Percentiles rank a stretch among this genome's conserved stretches.
Evolutionary conservation across 2,329 filamentous ascomycete genomes (phyloP).

Genomic region (Thermomyces lanuginosus): DNA sequence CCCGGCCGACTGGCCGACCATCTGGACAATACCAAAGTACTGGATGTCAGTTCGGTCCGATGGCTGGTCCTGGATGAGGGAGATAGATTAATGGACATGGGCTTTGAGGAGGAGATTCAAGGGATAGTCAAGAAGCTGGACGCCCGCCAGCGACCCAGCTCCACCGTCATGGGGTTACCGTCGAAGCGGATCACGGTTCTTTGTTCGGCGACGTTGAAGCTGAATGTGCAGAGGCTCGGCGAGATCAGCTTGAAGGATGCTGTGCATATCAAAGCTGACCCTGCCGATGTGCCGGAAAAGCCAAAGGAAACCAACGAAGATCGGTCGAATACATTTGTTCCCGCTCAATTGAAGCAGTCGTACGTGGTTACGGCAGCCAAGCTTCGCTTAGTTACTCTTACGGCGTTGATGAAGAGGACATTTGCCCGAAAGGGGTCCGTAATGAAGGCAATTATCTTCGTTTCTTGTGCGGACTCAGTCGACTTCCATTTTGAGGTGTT

Average conservation of each 20-base stretch:
- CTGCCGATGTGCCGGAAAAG: constrained; percentile 38
- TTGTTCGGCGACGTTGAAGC: constrained; percentile 95
- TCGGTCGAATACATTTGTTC: constrained; percentile 55
- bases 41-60: constrained; percentile 74
- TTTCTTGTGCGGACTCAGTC: constrained; percentile 91
- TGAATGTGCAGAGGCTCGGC: constrained; percentile 84
- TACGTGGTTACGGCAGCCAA: constrained; percentile 81
- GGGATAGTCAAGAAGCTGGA: constrained; percentile 70
- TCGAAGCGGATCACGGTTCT: constrained; percentile 69
- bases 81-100: constrained; percentile 94
- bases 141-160: constrained; percentile 44
- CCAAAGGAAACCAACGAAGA: constrained; percentile 33
- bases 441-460: constrained; percentile 94
- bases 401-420: constrained; percentile 66
- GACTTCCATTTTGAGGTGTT: constrained; percentile 91
- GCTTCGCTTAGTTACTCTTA: constrained; percentile 71
- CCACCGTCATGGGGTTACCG: constrained; percentile 48
- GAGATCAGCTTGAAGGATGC: constrained; percentile 93
- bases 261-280: constrained; percentile 61
- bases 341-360: constrained; percentile 83
- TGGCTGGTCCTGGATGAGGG: constrained; percentile 95
- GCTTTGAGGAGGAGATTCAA: constrained; percentile 86
- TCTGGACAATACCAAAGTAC: constrained; percentile 73
- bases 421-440: constrained; percentile 80
- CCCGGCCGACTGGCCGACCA: constrained; percentile 85